phyloP scores from a whole-genome alignment of 2,329 filamentous ascomycete species.

The Diaporthe capsici region DNA sequence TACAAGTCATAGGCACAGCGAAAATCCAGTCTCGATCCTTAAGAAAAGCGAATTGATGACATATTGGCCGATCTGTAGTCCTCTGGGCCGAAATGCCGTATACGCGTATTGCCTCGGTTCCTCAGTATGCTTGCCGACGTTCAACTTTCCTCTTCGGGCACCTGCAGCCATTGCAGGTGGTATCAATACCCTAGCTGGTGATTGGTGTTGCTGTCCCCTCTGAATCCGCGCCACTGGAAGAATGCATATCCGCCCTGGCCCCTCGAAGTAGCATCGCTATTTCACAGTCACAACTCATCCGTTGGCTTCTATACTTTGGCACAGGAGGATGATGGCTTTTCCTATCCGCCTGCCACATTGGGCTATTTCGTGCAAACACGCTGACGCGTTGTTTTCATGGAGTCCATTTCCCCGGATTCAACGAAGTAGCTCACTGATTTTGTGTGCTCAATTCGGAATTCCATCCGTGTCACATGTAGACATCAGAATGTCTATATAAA shows the following conservation, averaged over 20 bases:
- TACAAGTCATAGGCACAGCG: not conserved
- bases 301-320: not conserved
- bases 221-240: not conserved
- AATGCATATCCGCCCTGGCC: conserved; percentile 5
- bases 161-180: not conserved
- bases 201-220: not conserved
- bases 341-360: not conserved
- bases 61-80: not conserved
- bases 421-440: not conserved
- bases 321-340: not conserved
- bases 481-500: not conserved
- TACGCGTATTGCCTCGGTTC: not conserved
- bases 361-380: not conserved
- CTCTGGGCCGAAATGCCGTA: not conserved
- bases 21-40: not conserved
- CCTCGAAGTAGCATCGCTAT: not conserved
- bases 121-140: not conserved
- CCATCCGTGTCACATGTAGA: not conserved
- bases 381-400: not conserved
- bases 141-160: not conserved
- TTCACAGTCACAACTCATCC: not conserved
- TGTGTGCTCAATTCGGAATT: not conserved
- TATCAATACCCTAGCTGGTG: too few species aligned
- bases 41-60: not conserved
- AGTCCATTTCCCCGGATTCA: not conserved